Base-by-base conservation (phyloP, 2,329 filamentous ascomycete species). In the Venturia effusa region DNA sequence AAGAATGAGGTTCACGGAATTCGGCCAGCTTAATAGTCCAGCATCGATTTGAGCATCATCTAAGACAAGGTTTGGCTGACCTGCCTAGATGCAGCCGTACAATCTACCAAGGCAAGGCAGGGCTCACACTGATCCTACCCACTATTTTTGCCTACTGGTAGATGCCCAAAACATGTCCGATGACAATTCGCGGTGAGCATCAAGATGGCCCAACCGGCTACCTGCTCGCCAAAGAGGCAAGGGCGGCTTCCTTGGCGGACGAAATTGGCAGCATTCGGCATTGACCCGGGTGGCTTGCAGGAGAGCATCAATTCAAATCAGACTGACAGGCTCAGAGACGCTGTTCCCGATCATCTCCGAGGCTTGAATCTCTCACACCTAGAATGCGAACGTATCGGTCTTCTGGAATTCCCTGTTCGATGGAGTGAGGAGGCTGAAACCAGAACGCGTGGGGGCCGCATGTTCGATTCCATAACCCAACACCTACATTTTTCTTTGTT, bases 1-100 rank as follows among this genome's bases (percentile, higher is more conserved):
- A 43, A 41, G 61, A 59, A 63, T 63, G 41, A 45, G 37, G 32
- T 45, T 43, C 22, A 37, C 59, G 40, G 51, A 63, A 63, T 41
- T 57, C 13, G 27, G 7, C n/a, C 27, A 57, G 13, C 27, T 57
- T 57, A 32, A 57, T 57, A 57, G 27, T 57, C 51, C 51, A n/a
- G 51, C 7, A 4, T 57, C 27, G 2, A 34, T 34, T 57, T 57
- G 51, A 34, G 27, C 34, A 19, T 34, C 51, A 57, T 57, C 30
- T n/a, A 22, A 57, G 51, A 57, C 51, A 19, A 57, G 51, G 51
- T 57, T 19, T 57, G 51, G 27, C 27, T 57, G 51, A 17, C 30
- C 51, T 57, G 51, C 27, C 51, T 34, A 57, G 34, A 57, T 10
- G 51, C 51, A 57, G 51, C 51, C 51, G 51, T 32, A 57, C 30